These are phyloP conservation scores for Mimosa bimucronata DNA, from an alignment of 306 rosid genomes.

Conservation along the genomic window DNA sequence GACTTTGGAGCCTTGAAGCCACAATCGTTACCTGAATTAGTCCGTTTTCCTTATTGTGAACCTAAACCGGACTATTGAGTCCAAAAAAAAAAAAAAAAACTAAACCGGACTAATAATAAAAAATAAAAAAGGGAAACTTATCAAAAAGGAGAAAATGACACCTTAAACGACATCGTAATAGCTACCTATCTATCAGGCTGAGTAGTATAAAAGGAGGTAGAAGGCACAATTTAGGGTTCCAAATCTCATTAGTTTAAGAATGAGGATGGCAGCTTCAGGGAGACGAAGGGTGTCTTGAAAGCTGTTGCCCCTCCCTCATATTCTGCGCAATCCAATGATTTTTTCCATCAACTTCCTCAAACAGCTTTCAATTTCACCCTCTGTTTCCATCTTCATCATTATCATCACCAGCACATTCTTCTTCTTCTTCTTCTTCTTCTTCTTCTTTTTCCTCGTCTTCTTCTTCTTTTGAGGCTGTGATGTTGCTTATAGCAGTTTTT, in stretches of 20 bases:
- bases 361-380: not conserved
- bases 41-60: no score
- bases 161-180: not conserved
- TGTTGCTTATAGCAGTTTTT: not conserved
- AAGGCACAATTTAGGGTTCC: not conserved
- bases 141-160: no score
- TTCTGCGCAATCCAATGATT: not conserved
- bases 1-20: no score
- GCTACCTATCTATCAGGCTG: not conserved
- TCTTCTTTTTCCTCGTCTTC: not conserved
- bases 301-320: slow-evolving; percentile 8
- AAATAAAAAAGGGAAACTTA: no score
- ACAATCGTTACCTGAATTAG: no score
- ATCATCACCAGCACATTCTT: not conserved
- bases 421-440: not conserved
- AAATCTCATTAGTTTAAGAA: slow-evolving; percentile 10
- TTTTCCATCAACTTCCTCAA: not conserved
- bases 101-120: no score
- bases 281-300: not conserved
- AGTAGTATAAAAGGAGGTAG: not conserved
- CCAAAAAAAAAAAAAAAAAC: no score
- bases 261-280: slow-evolving; percentile 8
- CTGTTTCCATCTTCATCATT: not conserved
- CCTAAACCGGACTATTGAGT: no score
- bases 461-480: not conserved